Evolutionary conservation across 495 filamentous ascomycete genomes (phyloP).

Genomic region (Aspergillus avenaceus): DNA sequence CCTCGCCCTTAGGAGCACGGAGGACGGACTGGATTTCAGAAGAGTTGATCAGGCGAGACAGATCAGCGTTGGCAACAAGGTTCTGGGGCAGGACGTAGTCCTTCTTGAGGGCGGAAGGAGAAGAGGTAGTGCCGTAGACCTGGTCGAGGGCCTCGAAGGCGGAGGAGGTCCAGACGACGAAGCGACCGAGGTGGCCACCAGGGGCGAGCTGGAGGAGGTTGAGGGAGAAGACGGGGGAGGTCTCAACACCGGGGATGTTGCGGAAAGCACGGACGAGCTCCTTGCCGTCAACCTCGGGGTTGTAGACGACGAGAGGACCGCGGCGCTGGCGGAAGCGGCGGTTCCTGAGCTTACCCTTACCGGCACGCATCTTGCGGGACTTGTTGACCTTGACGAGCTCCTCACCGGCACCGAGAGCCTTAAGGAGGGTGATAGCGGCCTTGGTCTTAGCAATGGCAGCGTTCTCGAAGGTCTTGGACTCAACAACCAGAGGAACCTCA

Average conservation of each 20-base stretch:
- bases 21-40: slow-evolving; percentile 96
- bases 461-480: slow-evolving; percentile 78
- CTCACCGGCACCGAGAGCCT: slow-evolving; percentile 81
- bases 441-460: slow-evolving; percentile 82
- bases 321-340: slow-evolving; percentile 96
- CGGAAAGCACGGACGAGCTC: slow-evolving; percentile 89
- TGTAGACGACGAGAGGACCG: slow-evolving; percentile 94
- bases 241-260: slow-evolving; percentile 98
- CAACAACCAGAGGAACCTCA: slow-evolving; percentile 94
- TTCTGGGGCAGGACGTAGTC: slow-evolving; percentile 94
- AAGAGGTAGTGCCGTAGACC: slow-evolving; percentile 90
- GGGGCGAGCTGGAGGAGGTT: slow-evolving; percentile 99
- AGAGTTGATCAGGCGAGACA: slow-evolving; percentile 96
- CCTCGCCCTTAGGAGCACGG: slow-evolving; percentile 79
- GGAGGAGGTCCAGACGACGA: slow-evolving; percentile 97
- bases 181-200: slow-evolving; percentile 97
- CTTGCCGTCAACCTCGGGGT: slow-evolving; percentile 87
- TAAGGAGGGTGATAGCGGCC: slow-evolving; percentile 78
- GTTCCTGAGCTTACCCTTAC: slow-evolving; percentile 95
- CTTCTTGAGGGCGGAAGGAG: slow-evolving; percentile 85
- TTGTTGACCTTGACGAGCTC: slow-evolving; percentile 92
- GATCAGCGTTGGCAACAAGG: slow-evolving; percentile 84
- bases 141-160: slow-evolving; percentile 93
- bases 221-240: slow-evolving; percentile 85
- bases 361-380: slow-evolving; percentile 90